These are phyloP conservation scores for Discostella stelligeroides DNA, from an alignment of 108 stramenopile species.

Conservation along the genomic window DNA sequence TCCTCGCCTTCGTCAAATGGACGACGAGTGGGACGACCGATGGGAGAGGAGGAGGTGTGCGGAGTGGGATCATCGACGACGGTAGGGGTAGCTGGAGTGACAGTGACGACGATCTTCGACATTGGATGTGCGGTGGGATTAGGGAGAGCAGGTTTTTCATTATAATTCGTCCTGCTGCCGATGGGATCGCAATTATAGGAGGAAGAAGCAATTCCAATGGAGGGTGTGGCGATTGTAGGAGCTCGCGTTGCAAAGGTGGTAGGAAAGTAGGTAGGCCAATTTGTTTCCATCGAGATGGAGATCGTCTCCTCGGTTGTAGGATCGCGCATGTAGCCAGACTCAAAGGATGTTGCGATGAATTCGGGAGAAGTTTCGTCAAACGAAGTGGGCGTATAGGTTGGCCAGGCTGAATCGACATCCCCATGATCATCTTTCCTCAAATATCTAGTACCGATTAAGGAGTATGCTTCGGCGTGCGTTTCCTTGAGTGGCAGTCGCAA, in stretches of 20 bases:
- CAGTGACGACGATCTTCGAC: too few relatives aligned
- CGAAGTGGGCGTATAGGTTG: neutral
- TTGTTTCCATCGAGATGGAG: neutral
- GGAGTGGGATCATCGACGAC: neutral
- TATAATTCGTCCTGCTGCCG: neutral
- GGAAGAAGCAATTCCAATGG: neutral
- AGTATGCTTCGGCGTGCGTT: neutral
- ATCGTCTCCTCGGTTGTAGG: neutral
- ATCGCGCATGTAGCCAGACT: neutral
- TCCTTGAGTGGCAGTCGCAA: neutral
- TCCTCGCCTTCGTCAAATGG: too few relatives aligned
- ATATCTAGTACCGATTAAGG: neutral
- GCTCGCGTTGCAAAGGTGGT: neutral
- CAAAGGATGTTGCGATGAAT: neutral
- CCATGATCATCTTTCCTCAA: neutral
- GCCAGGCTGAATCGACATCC: neutral
- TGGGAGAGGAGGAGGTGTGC: neutral
- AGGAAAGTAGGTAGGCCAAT: slow-evolving; percentile 20
- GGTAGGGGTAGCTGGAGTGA: neutral
- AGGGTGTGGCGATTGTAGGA: neutral
- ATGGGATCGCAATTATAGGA: neutral
- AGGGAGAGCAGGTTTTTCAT: neutral
- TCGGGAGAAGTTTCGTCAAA: neutral
- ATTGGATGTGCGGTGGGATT: neutral
- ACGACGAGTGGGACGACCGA: neutral